A percentile compares a stretch with the other conserved stretches of the same genome.
These are phyloP conservation scores for Sporothrix pallida DNA, from an alignment of 2,329 filamentous ascomycete species.

Conservation along the genomic window DNA sequence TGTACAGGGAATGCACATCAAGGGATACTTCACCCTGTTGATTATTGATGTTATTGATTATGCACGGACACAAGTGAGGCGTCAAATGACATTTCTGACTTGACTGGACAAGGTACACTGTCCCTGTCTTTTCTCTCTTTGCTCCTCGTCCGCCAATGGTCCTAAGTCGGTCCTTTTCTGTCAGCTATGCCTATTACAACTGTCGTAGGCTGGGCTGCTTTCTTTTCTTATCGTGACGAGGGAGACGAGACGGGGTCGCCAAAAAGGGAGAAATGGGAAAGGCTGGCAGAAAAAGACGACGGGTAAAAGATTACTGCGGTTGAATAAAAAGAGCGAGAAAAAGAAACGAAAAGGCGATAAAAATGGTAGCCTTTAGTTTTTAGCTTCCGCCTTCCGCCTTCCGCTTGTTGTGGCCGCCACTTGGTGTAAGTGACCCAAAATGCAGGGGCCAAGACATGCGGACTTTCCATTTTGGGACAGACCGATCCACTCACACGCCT, in stretches of 20 bases:
- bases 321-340: not conserved
- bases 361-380: not conserved
- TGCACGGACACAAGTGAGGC: not conserved
- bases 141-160: no score
- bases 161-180: slow-evolving; percentile 18
- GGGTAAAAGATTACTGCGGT: no score
- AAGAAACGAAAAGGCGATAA: not conserved
- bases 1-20: not conserved
- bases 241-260: not conserved
- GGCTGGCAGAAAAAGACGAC: not conserved
- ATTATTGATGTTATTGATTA: not conserved
- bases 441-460: not conserved
- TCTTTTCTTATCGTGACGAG: not conserved
- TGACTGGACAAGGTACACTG: not conserved
- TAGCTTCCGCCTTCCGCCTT: not conserved
- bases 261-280: not conserved
- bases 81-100: not conserved
- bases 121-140: no score
- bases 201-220: not conserved
- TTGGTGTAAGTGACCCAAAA: slow-evolving; percentile 12
- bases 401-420: no score
- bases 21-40: not conserved
- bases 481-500: not conserved
- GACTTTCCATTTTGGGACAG: slow-evolving; percentile 16
- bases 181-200: slow-evolving; percentile 1